Evolutionary conservation across 305 asterid species (phyloP), one percentile per base, ranked within the genome.

Genomic region (Stenogyne calaminthoides): DNA sequence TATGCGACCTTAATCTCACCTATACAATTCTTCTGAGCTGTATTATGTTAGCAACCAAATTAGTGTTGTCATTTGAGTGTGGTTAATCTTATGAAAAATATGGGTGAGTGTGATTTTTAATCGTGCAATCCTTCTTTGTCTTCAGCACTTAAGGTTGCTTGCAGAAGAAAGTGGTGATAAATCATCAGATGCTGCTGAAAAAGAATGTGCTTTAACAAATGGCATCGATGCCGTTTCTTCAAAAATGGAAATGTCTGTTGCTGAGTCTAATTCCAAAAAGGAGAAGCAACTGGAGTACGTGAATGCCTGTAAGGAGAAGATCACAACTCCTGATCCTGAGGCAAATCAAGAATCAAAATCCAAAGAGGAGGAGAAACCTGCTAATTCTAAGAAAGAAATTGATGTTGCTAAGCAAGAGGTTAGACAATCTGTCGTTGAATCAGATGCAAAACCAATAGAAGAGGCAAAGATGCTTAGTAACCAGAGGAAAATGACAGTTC

Each of bases 61-160:
- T 20, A 22, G 12, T 44, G 15, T 6, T 65, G 40, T 29, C 37
- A 49, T 72, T 51, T 47, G 12, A 20, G 59, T 56, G 14, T n/a
- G 61, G 34, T 18, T 16, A 42, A 52, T 44, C 19, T 0, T 22
- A 22, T 22, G 25, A 0, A 22, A 22, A 22, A 25, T 20, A 4
- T 62, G 20, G 8, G 49, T 73, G 71, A 40, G 40, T 57, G 56
- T 68, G 61, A 49, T 64, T 67, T 67, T 47, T 75, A 62, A 65
- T 46, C 8, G 63, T 67, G 52, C 16, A 56, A 40, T 56, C 29
- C 14, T 69, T 72, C 65, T 65, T 40, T 79, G 64, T 61, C 6
- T 27, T 70, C 84, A 93, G 98, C 86, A 85, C 78, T 70, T 93
- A 77, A 85, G 88, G 89, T 58, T 84, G 67, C 97, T 93, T 52